phyloP scores from a whole-genome alignment of 176 grass and related monocot species.

The Alloteropsis semialata region DNA sequence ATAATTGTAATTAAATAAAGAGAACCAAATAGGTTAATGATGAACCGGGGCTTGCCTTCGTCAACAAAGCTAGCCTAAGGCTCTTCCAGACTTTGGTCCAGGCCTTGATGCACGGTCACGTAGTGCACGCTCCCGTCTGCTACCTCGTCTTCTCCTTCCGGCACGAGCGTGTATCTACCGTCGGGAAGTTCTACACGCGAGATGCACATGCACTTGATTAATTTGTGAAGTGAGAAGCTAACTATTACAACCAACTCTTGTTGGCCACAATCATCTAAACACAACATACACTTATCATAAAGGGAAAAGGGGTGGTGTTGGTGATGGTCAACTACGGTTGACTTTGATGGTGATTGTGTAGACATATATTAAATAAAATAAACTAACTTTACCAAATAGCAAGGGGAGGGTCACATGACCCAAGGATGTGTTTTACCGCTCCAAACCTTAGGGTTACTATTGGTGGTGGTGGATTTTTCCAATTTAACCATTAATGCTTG shows the following conservation, averaged over 20 bases:
- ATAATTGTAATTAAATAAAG: not conserved
- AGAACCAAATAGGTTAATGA: not conserved
- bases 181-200: not conserved
- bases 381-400: not conserved
- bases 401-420: too few relatives aligned
- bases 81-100: not conserved
- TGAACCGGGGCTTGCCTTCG: not conserved
- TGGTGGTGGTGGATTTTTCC: too few relatives aligned
- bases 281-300: not conserved
- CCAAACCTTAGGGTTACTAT: too few relatives aligned
- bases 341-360: not conserved
- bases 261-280: not conserved
- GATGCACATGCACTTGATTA: not conserved
- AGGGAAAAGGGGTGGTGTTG: not conserved
- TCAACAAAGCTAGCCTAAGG: not conserved
- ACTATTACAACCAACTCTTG: not conserved
- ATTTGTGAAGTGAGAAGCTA: not conserved
- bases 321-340: too few relatives aligned
- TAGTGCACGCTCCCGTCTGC: too few relatives aligned
- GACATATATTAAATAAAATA: not conserved
- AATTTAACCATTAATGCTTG: too few relatives aligned
- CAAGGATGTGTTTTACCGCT: too few relatives aligned
- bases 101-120: not conserved
- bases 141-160: not conserved
- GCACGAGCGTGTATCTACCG: not conserved